Evolutionary conservation across 1,284 basidiomycete species (phyloP), one percentile per base, ranked within the genome.

Genomic region (Veloboletus limbatus): DNA sequence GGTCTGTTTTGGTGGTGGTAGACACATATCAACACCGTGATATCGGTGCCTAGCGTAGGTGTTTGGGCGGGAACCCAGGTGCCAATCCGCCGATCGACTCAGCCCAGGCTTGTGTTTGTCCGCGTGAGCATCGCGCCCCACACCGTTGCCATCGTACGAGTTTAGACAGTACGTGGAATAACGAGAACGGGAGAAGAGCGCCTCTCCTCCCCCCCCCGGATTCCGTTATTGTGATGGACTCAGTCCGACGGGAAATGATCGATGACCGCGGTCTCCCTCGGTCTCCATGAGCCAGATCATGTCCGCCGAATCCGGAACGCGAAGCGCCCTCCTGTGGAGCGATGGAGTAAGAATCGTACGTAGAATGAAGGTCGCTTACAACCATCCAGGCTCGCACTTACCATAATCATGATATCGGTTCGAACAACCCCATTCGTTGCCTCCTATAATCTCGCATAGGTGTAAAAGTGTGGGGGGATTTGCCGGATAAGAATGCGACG

Each of bases 401-500:
- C 31, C 17, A 32, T 32, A 18, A 32, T 18, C 45, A n/a, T 35
- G n/a, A 37, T 28, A n/a, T 33, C 26, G 30, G 31, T 7, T 24
- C 17, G 13, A n/a, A 17, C 9, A 21, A 16, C 27, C n/a, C 28
- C 24, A 11, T 43, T 22, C 21, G n/a, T 49, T n/a, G 16, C 16
- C n/a, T 10, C 31, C n/a, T n/a, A n/a, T 8, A 16, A 22, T 38
- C 32, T 39, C 28, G 24, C 25, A 48, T 17, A 20, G 49, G 37
- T 14, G 16, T 17, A 42, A 27, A 17, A 24, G 6, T 35, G 34
- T 27, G 21, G 40, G 22, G n/a, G 8, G 17, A 4, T 28, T 31
- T 40, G 31, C 41, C 53, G 48, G 32, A 40, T 39, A 47, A 20
- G 14, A 17, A 18, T n/a, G n/a, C 17, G 30, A 26, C 28, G 38